Percentiles rank a stretch among this genome's conserved stretches.
Evolutionary conservation across 345 rosid genomes (phyloP).

Genomic region (Moricandia arvensis): DNA sequence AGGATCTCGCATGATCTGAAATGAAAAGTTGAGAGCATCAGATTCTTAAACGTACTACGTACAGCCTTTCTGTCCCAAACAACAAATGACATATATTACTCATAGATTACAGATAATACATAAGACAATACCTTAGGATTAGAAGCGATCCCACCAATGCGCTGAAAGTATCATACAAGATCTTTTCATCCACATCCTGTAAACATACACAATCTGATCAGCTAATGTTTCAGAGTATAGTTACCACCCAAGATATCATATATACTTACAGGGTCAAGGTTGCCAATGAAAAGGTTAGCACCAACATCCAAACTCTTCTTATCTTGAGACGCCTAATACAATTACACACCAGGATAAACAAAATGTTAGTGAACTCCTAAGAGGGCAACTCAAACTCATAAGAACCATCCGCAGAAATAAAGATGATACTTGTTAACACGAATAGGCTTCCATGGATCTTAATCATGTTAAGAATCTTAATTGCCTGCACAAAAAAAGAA

Average conservation of each 20-base stretch:
- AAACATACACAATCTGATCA: conserved; percentile 17
- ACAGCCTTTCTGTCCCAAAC: background rate
- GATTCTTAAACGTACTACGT: too few relatives aligned
- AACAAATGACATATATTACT: background rate
- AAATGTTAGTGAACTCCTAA: background rate
- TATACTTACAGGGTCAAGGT: conserved; percentile 86
- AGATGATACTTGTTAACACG: conserved; percentile 83
- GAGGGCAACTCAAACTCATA: too few relatives aligned
- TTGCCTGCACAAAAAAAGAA: conserved; percentile 51
- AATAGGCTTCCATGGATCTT: conserved; percentile 89
- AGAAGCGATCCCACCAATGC: conserved; percentile 94
- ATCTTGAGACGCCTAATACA: conserved; percentile 87
- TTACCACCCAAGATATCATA: too few relatives aligned
- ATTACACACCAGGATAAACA: background rate
- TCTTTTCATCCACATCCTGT: conserved; percentile 99
- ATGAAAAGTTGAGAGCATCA: conserved; percentile 19
- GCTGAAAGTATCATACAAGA: conserved; percentile 92
- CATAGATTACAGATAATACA: background rate
- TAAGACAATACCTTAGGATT: conserved; percentile 95
- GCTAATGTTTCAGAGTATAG: too few relatives aligned
- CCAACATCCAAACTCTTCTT: conserved; percentile 72
- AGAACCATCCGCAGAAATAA: background rate
- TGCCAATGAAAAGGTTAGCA: conserved; percentile 59
- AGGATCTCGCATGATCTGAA: conserved; percentile 97
- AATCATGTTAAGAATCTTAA: conserved; percentile 96